Evolutionary conservation across 306 rosid species (phyloP).

Genomic region (Calophaca sinica): DNA sequence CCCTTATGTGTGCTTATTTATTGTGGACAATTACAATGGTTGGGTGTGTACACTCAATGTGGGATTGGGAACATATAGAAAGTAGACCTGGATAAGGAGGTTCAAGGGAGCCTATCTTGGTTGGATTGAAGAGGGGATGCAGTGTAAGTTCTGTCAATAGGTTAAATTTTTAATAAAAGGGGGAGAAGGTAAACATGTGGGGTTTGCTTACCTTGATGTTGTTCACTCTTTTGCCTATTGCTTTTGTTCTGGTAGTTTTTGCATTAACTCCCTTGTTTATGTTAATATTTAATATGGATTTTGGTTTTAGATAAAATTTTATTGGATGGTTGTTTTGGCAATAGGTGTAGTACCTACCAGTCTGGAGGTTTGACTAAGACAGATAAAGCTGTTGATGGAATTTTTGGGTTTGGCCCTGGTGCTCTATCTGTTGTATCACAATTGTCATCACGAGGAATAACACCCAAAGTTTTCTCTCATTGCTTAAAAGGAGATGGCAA

Average conservation of each 20-base stretch:
- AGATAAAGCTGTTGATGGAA: constrained; percentile 92
- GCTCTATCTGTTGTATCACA: constrained; percentile 85
- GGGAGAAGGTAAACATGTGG: not conserved
- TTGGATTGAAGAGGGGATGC: constrained; percentile 38
- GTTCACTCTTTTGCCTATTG: constrained; percentile 26
- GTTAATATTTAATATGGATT: constrained; percentile 23
- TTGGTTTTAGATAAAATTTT: constrained; percentile 40
- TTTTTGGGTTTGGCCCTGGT: constrained; percentile 95
- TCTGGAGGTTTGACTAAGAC: constrained; percentile 88
- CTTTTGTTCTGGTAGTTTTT: constrained; percentile 29
- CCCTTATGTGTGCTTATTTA: constrained; percentile 31
- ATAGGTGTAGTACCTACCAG: constrained; percentile 89
- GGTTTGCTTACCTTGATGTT: constrained; percentile 26
- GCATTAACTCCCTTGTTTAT: constrained; percentile 21
- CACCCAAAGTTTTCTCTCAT: constrained; percentile 93
- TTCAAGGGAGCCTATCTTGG: constrained; percentile 14
- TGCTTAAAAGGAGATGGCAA: constrained; percentile 87
- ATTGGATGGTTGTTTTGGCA: constrained; percentile 51
- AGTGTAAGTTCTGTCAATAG: constrained; percentile 9
- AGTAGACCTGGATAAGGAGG: constrained; percentile 31
- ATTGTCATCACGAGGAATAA: constrained; percentile 77
- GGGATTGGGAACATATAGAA: constrained; percentile 31
- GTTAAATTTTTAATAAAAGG: constrained; percentile 18
- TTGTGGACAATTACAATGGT: not conserved
- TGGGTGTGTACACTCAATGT: not conserved